A percentile compares a stretch with the other conserved stretches of the same genome.
phyloP scores from a whole-genome alignment of 2,329 filamentous ascomycete species.

The Orbilia oligospora region DNA sequence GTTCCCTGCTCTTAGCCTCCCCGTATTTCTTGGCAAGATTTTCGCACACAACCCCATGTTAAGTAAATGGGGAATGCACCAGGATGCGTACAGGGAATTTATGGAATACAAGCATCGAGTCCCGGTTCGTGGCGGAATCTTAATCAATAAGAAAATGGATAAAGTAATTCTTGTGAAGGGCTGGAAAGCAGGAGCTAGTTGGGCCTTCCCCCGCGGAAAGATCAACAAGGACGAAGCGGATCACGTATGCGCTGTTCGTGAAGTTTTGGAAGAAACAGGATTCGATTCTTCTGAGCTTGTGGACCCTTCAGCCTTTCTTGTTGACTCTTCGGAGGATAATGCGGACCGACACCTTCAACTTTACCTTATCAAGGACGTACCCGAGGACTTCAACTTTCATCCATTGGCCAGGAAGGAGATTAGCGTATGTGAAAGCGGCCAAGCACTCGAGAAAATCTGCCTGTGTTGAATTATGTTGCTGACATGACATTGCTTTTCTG shows the following conservation, averaged over 20 bases:
- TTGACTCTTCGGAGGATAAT: conserved; percentile 74
- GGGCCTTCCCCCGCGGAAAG: conserved; percentile 97
- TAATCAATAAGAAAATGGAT: conserved; percentile 95
- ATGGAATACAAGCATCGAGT: conserved; percentile 94
- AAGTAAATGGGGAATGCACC: conserved; percentile 75
- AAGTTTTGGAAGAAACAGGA: conserved; percentile 97
- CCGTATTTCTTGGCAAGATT: conserved; percentile 88
- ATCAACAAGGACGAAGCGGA: conserved; percentile 98
- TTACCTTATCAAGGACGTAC: conserved; percentile 90
- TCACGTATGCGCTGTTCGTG: conserved; percentile 90
- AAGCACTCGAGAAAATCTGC: not conserved
- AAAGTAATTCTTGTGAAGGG: conserved; percentile 93
- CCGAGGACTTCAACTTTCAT: conserved; percentile 88
- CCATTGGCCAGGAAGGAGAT: conserved; percentile 96
- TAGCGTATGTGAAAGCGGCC: conserved; percentile 70
- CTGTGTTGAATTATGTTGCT: conserved; percentile 25
- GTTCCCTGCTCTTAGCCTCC: conserved; percentile 80
- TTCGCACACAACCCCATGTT: conserved; percentile 95
- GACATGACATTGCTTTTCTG: not conserved
- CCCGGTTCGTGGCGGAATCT: conserved; percentile 91
- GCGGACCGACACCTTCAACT: conserved; percentile 88
- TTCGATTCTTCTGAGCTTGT: conserved; percentile 88
- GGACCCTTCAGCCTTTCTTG: conserved; percentile 77
- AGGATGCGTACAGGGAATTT: conserved; percentile 89
- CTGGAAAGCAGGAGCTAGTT: conserved; percentile 96